These are phyloP conservation scores for Sporisorium reilianum DNA, from an alignment of 1,284 basidiomycete genomes.

Conservation along the genomic window DNA sequence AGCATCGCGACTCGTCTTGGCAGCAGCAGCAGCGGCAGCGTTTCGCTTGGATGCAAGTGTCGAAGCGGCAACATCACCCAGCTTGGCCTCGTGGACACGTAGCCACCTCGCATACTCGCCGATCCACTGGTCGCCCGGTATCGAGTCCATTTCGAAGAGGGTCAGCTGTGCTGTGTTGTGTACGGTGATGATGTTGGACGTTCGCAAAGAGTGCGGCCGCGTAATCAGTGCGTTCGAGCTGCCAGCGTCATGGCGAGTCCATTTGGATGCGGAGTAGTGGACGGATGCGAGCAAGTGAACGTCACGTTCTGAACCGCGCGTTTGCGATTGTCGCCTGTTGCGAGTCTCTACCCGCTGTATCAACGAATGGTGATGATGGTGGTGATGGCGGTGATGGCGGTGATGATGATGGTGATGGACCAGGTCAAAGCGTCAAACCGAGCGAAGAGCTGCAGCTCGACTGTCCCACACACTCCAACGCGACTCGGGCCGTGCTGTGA, in stretches of 20 bases:
- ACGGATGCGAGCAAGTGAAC: neutral
- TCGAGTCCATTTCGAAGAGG: slow-evolving; percentile 44
- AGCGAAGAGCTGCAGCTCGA: slow-evolving; percentile 1
- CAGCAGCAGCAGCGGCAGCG: slow-evolving; percentile 1
- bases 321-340: neutral
- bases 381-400: neutral
- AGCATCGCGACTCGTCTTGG: slow-evolving; percentile 5
- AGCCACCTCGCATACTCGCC: slow-evolving; percentile 59
- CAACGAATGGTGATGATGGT: neutral
- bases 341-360: neutral
- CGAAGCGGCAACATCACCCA: slow-evolving; percentile 43
- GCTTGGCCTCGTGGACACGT: slow-evolving; percentile 53
- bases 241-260: neutral
- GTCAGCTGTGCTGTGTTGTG: neutral
- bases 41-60: slow-evolving; percentile 11
- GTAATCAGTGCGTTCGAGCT: neutral
- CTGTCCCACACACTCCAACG: neutral
- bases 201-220: neutral
- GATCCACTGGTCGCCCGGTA: slow-evolving; percentile 54
- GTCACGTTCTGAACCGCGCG: neutral
- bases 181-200: neutral
- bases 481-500: slow-evolving; percentile 5
- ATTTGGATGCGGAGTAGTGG: slow-evolving; percentile 1
- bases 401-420: neutral
- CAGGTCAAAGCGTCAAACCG: neutral